A percentile compares a stretch with the other conserved stretches of the same genome.
These are phyloP conservation scores for Phialophora verrucosa DNA, from an alignment of 2,329 filamentous ascomycete species.

Conservation along the genomic window DNA sequence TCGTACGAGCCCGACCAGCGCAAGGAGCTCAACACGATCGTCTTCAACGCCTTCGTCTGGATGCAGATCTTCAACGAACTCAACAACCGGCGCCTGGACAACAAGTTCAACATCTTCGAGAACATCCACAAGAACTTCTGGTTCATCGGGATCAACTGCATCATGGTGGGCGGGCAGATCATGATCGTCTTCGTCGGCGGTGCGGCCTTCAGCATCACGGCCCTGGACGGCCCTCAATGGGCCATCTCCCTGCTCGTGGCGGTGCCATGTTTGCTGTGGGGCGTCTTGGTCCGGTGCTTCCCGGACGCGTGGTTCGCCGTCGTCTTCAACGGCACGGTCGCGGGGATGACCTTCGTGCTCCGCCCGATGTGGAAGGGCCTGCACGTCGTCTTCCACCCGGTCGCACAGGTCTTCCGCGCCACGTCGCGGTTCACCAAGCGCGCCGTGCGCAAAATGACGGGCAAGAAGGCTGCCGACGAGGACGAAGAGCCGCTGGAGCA, in stretches of 20 bases:
- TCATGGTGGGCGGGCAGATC: slow-evolving; percentile 89
- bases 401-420: slow-evolving; percentile 41
- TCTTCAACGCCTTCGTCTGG: slow-evolving; percentile 99
- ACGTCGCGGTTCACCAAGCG: slow-evolving; percentile 37
- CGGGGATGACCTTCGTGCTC: slow-evolving; percentile 60
- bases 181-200: slow-evolving; percentile 90
- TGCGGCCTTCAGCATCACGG: slow-evolving; percentile 74
- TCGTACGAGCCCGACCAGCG: slow-evolving; percentile 55
- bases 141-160: slow-evolving; percentile 81
- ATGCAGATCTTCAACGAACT: slow-evolving; percentile 99
- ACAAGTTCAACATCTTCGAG: slow-evolving; percentile 94
- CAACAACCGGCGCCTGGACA: slow-evolving; percentile 95
- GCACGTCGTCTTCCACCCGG: slow-evolving; percentile 41
- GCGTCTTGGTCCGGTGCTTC: slow-evolving; percentile 78
- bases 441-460: slow-evolving; percentile 28
- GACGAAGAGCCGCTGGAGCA: slow-evolving; percentile 19
- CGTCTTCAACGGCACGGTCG: slow-evolving; percentile 57
- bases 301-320: slow-evolving; percentile 68
- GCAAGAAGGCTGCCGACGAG: slow-evolving; percentile 25
- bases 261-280: slow-evolving; percentile 82
- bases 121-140: slow-evolving; percentile 83
- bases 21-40: slow-evolving; percentile 72
- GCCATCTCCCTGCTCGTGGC: slow-evolving; percentile 84
- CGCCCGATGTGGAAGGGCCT: slow-evolving; percentile 46
- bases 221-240: slow-evolving; percentile 79